Percentiles rank a stretch among this genome's conserved stretches.
phyloP scores from a whole-genome alignment of 2,329 filamentous ascomycete genomes.

The Ploettnerulaceae sp. region DNA sequence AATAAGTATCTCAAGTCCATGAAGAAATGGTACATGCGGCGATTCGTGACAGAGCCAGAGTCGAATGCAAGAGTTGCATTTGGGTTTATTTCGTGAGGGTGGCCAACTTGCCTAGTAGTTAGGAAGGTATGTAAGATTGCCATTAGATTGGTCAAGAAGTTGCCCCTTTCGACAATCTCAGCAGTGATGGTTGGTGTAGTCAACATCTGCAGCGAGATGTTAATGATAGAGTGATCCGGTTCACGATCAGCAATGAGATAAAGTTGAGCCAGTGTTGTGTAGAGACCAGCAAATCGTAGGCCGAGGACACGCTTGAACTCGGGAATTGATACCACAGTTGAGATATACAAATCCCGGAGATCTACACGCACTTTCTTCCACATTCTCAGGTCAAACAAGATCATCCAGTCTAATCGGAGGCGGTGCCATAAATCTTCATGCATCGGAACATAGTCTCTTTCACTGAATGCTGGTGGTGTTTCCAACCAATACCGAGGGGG shows the following conservation, averaged over 20 bases:
- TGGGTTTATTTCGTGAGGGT: slow-evolving; percentile 82
- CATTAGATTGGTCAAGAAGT: slow-evolving; percentile 92
- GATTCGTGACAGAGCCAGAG: slow-evolving; percentile 88
- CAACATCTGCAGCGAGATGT: slow-evolving; percentile 91
- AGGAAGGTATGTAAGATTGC: slow-evolving; percentile 97
- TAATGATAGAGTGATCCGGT: slow-evolving; percentile 97
- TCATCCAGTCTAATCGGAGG: slow-evolving; percentile 87
- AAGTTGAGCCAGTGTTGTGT: slow-evolving; percentile 87
- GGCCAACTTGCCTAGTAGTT: slow-evolving; percentile 90
- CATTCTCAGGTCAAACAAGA: slow-evolving; percentile 88
- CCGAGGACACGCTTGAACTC: slow-evolving; percentile 94
- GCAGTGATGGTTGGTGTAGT: slow-evolving; percentile 95
- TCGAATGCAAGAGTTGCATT: slow-evolving; percentile 88
- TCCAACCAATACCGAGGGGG: slow-evolving; percentile 83
- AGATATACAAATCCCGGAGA: slow-evolving; percentile 89
- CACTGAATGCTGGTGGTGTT: slow-evolving; percentile 65
- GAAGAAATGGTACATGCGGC: slow-evolving; percentile 97
- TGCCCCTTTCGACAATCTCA: slow-evolving; percentile 89
- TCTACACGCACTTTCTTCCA: slow-evolving; percentile 96
- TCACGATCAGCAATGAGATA: slow-evolving; percentile 95
- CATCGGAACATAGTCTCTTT: slow-evolving; percentile 56
- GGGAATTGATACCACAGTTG: slow-evolving; percentile 90
- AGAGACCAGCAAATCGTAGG: slow-evolving; percentile 88
- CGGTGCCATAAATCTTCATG: slow-evolving; percentile 87
- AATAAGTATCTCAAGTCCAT: slow-evolving; percentile 89